These are phyloP conservation scores for Podospora conica DNA, from an alignment of 495 filamentous ascomycete species.

Conservation along the genomic window DNA sequence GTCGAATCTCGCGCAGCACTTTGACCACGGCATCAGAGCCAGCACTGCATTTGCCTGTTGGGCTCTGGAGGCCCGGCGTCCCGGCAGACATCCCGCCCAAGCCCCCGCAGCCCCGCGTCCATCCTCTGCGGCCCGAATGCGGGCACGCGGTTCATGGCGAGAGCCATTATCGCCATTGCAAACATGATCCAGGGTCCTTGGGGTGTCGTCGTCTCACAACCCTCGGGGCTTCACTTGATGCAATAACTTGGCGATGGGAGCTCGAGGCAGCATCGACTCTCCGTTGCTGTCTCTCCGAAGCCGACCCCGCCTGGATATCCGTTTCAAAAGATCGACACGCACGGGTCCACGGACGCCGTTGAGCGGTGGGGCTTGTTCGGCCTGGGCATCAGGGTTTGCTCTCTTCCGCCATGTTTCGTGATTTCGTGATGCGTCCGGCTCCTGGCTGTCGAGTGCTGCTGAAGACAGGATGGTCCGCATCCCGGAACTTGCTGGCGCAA, in stretches of 20 bases:
- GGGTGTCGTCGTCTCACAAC: neutral
- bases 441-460: neutral
- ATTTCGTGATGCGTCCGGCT: neutral
- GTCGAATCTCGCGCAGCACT: no score
- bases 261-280: no score
- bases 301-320: neutral
- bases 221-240: no score
- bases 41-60: neutral
- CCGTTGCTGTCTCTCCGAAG: neutral
- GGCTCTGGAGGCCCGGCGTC: neutral
- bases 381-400: neutral
- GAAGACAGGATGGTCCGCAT: neutral
- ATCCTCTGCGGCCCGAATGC: conserved; percentile 1
- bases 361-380: neutral
- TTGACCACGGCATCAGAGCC: neutral
- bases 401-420: neutral
- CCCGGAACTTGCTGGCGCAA: neutral
- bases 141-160: neutral
- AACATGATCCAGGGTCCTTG: neutral
- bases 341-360: neutral
- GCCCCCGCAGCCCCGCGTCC: neutral
- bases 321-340: neutral
- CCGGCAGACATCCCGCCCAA: conserved; percentile 2
- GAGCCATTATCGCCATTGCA: neutral
- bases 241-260: no score